These are phyloP conservation scores for Vinca major DNA, from an alignment of 305 asterid genomes.

Conservation along the genomic window DNA sequence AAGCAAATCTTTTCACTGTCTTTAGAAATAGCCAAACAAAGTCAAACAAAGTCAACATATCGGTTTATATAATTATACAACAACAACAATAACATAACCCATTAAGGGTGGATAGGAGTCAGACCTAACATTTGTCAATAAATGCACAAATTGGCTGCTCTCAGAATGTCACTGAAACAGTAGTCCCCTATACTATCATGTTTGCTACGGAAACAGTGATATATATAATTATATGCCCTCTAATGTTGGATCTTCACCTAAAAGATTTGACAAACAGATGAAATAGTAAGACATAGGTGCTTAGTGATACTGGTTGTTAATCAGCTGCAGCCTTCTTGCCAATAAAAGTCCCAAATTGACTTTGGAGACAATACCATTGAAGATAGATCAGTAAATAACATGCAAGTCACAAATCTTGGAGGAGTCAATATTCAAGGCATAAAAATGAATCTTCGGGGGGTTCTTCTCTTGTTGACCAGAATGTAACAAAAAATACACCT, in stretches of 20 bases:
- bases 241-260: not conserved
- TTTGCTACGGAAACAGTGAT: too few species aligned
- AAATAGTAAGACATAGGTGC: not conserved
- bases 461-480: not conserved
- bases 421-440: not conserved
- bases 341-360: not conserved
- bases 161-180: too few species aligned
- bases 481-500: not conserved
- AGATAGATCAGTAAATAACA: not conserved
- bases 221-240: not conserved
- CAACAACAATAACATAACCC: too few species aligned
- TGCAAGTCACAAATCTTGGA: not conserved
- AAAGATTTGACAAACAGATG: not conserved
- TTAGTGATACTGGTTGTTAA: not conserved
- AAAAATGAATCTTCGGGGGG: not conserved
- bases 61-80: not conserved
- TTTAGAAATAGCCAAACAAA: not conserved
- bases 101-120: too few species aligned
- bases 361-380: not conserved
- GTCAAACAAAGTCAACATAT: not conserved
- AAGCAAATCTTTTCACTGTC: not conserved
- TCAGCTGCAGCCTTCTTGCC: not conserved
- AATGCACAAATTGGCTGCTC: too few species aligned
- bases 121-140: too few species aligned
- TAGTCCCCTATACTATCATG: too few species aligned